phyloP scores from a whole-genome alignment of 495 filamentous ascomycete genomes.

The Hypoxylon subgilvum region DNA sequence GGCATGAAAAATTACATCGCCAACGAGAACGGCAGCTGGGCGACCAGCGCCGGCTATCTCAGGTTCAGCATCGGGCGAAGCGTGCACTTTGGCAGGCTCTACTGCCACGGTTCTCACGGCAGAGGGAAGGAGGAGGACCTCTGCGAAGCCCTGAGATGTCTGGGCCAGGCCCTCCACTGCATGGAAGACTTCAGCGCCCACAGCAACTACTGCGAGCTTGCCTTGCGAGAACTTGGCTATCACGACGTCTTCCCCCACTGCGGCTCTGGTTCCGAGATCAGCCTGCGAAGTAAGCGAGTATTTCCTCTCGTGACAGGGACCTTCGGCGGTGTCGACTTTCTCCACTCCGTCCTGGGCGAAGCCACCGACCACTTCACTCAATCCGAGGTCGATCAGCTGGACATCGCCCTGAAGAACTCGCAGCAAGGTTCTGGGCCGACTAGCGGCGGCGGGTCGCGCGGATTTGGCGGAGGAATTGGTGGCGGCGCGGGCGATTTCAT shows the following conservation, averaged over 20 bases:
- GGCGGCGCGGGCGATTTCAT: slow-evolving; percentile 63
- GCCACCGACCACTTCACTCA: slow-evolving; percentile 96
- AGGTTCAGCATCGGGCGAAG: slow-evolving; percentile 80
- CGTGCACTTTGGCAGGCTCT: slow-evolving; percentile 89
- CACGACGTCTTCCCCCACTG: slow-evolving; percentile 84
- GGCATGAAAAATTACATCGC: slow-evolving; percentile 99
- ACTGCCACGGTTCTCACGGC: slow-evolving; percentile 70
- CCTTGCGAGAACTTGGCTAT: slow-evolving; percentile 82
- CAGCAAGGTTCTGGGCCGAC: slow-evolving; percentile 52
- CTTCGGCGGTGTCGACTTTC: slow-evolving; percentile 93
- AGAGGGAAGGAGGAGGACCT: slow-evolving; percentile 82
- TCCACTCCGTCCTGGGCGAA: slow-evolving; percentile 96
- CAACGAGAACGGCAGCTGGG: slow-evolving; percentile 83
- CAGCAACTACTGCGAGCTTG: slow-evolving; percentile 91
- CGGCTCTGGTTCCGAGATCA: slow-evolving; percentile 75
- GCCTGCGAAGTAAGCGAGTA: slow-evolving; percentile 72
- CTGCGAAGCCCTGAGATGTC: slow-evolving; percentile 81
- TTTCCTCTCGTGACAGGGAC: slow-evolving; percentile 89
- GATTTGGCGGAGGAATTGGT: slow-evolving; percentile 47
- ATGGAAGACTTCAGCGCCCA: slow-evolving; percentile 96
- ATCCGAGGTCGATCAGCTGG: slow-evolving; percentile 89
- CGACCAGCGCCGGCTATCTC: slow-evolving; percentile 89
- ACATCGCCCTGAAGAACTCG: slow-evolving; percentile 69
- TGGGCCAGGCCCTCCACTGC: slow-evolving; percentile 91
- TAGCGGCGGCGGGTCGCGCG: slow-evolving; percentile 40